Conservation (phyloP, 805 yeast species). For the Schizosaccharomyces lindneri region DNA sequence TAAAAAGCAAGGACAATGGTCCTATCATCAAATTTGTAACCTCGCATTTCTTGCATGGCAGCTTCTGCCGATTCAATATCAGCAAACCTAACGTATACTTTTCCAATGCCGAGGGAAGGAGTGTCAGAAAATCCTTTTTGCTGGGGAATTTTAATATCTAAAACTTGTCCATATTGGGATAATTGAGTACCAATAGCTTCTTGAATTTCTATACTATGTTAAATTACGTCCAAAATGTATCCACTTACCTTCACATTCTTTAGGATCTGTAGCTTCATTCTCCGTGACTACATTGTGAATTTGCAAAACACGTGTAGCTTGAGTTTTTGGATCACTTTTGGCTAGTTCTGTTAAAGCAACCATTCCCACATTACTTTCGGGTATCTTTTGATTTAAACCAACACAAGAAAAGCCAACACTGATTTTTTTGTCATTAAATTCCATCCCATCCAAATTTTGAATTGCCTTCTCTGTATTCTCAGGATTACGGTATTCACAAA, state of each 20-base stretch:
- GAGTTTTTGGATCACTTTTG: slow-evolving; percentile 8
- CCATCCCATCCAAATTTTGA: slow-evolving; percentile 15
- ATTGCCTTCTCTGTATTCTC: slow-evolving; percentile 12
- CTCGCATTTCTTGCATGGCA: slow-evolving; percentile 37
- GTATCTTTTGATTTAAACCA: slow-evolving; percentile 9
- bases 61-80: slow-evolving; percentile 24
- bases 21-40: slow-evolving; percentile 42
- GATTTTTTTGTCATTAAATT: slow-evolving; percentile 17
- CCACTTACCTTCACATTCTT: slow-evolving; percentile 15
- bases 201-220: slow-evolving; percentile 16
- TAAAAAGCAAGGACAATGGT: slow-evolving; percentile 39
- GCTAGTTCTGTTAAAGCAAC: slow-evolving; percentile 12
- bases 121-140: slow-evolving; percentile 25
- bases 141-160: slow-evolving; percentile 33
- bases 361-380: slow-evolving; percentile 10
- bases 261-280: slow-evolving; percentile 32
- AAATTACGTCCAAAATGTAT: neutral
- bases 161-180: slow-evolving; percentile 25
- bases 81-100: slow-evolving; percentile 41
- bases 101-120: slow-evolving; percentile 39
- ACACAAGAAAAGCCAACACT: slow-evolving; percentile 18
- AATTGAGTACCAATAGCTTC: slow-evolving; percentile 30
- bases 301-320: slow-evolving; percentile 26
- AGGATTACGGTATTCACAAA: slow-evolving; percentile 21
- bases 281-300: slow-evolving; percentile 41